Evolutionary conservation across 306 rosid species (phyloP), one percentile per base, ranked within the genome.

Genomic region (Psophocarpus tetragonolobus): DNA sequence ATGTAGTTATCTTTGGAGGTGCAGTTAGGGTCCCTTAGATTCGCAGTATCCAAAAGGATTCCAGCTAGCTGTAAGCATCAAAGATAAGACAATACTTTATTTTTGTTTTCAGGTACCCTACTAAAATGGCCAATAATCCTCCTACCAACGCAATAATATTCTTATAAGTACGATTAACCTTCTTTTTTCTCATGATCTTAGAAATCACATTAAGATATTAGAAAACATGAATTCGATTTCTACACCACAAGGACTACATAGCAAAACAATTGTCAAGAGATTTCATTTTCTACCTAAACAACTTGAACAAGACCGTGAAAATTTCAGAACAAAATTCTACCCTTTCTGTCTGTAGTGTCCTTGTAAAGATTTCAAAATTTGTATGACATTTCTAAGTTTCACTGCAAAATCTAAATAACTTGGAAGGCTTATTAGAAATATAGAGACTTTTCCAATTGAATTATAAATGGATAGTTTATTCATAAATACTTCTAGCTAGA

Each of bases 1-100:
- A 88, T 90, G 88, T 90, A 91, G 85, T 90, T 91, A 74, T 94
- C 97, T 84, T 89, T 91, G 27, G 85, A 65, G 58, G 87, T 86
- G 85, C 94, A 91, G 9, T 0, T 33, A 17, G 88, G 86, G 68
- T 80, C 84, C 42, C 62, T 86, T 68, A 91, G 81, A 87, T 88
- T 90, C 67, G 41, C 84, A 21, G 93, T 83, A 69, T 94, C 98
- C 80, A 87, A 69, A 76, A 94, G 92, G 78, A 91, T 91, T 58
- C 96, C 96, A 64, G 88, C 89, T 70, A 91, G 85, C 96, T 91
- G 86, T 87, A 88, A 42, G 32, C 26, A 50, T 8, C 63, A 54
- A 26, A 58, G 66, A 54, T 7, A 57, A 36, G 66, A 60, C 38
- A 27, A 60, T 14, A 8, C 0, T 15, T 60, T 0, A 60, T 29